phyloP scores from a whole-genome alignment of 306 rosid species.

The Fragaria nilgerrensis region DNA sequence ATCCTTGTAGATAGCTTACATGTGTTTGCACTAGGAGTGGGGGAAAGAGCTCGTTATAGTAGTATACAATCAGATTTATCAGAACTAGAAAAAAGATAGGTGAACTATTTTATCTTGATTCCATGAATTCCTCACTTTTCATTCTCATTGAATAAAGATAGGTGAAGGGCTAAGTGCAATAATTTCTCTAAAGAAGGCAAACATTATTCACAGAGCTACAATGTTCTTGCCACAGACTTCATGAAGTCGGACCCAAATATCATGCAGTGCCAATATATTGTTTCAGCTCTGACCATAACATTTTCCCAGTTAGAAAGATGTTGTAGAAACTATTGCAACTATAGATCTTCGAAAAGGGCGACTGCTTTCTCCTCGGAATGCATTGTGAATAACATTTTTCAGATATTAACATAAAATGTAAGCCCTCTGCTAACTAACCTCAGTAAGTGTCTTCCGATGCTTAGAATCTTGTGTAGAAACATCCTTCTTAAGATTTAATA shows the following conservation, averaged over 20 bases:
- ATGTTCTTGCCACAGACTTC: not conserved
- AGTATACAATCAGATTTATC: not conserved
- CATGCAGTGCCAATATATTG: not conserved
- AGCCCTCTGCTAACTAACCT: conserved; percentile 49
- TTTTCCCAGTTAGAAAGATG: conserved; percentile 2
- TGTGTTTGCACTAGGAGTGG: not conserved
- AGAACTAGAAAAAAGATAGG: not conserved
- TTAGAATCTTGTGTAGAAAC: conserved; percentile 85
- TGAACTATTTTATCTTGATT: conserved; percentile 4
- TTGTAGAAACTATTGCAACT: not conserved
- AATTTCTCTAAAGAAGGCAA: not conserved
- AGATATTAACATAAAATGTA: not conserved
- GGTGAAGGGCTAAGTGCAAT: not conserved
- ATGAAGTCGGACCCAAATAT: not conserved
- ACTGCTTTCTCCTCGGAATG: not conserved
- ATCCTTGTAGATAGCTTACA: not conserved
- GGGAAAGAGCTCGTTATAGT: not conserved
- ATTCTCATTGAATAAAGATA: not conserved
- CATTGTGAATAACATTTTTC: not conserved
- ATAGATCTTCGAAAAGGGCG: not conserved
- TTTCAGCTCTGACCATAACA: conserved; percentile 12
- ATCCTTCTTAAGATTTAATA: conserved; percentile 78
- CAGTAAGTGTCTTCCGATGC: conserved; percentile 90
- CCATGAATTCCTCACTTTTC: not conserved
- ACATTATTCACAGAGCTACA: not conserved